Base-by-base conservation (phyloP, 257 asterid genomes). In the Solanum paucissectum region DNA sequence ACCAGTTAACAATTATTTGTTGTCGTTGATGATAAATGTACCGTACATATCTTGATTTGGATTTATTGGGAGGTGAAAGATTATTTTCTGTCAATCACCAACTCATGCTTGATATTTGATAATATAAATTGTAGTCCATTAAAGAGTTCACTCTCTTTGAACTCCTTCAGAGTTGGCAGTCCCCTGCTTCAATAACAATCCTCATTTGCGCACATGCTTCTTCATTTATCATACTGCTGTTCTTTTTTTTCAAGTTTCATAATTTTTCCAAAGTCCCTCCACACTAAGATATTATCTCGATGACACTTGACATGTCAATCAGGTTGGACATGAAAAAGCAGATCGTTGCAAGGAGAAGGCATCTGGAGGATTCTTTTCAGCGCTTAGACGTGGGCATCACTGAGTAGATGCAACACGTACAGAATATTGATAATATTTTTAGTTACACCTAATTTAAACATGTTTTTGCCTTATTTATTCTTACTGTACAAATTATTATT, bases 311-410 rank as follows among this genome's bases (percentile, higher is more conserved):
- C 42, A 42, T 90, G 82, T 86, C 89, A 18, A 40, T 85, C 95
- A 97, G 99, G 98, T 95, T 49, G 98, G 93, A 83, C 93, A 91
- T 64, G 99, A 94, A 55, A 96, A 93, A 71, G 94, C 91, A 25
- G 96, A 95, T 85, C 94, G 92, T 29, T 93, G 94, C 60, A 95
- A 94, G 93, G 98, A 95, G 86, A 95, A 94, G 91, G 81, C 95
- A 9, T 85, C 95, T n/a, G 94, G 96, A 88, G 98, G 99, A 40
- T 94, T 96, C 77, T 95, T 95, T 88, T 94, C 99, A 21, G 75
- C 98, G n/a, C 91, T 95, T 81, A 91, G 98, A 83, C 95, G 95
- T 9, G 96, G 95, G 62, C 95, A 93, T 89, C 93, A 95, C 89
- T 93, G 90, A 93, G 85, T 42, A 49, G 86, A 82, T 49, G 20